Evolutionary conservation across 768 basidiomycete species (phyloP), one percentile per base, ranked within the genome.

Genomic region (Collybia sordida): DNA sequence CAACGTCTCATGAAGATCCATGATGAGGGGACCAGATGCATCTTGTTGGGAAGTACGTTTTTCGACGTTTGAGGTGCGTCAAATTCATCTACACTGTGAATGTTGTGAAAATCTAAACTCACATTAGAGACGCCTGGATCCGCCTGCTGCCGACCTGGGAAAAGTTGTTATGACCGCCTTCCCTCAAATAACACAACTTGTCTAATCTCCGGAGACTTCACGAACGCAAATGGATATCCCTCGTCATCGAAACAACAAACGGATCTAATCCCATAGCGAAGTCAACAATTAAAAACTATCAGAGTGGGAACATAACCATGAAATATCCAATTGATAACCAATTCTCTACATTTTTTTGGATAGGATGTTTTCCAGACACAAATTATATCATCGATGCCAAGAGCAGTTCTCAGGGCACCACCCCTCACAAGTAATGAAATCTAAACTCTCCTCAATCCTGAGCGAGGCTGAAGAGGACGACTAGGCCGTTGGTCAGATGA

Each of bases 1-100:
- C 21, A 21, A n/a, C 40, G 42, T 45, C 51, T 18, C 56, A 91
- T 90, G 59, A 93, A 97, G 59, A 80, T 98, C 75, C 95, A 97
- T 59, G 93, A 97, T 59, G 94, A 98, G 61, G 94, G 98, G 69
- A 96, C 95, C 61, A 78, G 94, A 6, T 98, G 90, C 59, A 83
- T 95, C 58, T 76, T 93, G 35, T 74, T 79, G 0, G 95, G 95
- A n/a, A 83, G 81, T 31, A 94, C 92, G 0, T 98, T 84, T 75
- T 98, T 97, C 63, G 95, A 98, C 58, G 81, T 98, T 35, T 80
- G 93, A 51, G 90, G 90, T 90, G 56, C 48, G 83, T 59, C 21
- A 14, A 21, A 11, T 18, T 42, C 8, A 4, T 36, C 4, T 8
- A 21, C 22, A 21, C 9, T 31, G 31, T 11, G 31, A 31, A 6